Base-by-base conservation (phyloP, 2,329 filamentous ascomycete genomes). In the Aschersonia sp. region DNA sequence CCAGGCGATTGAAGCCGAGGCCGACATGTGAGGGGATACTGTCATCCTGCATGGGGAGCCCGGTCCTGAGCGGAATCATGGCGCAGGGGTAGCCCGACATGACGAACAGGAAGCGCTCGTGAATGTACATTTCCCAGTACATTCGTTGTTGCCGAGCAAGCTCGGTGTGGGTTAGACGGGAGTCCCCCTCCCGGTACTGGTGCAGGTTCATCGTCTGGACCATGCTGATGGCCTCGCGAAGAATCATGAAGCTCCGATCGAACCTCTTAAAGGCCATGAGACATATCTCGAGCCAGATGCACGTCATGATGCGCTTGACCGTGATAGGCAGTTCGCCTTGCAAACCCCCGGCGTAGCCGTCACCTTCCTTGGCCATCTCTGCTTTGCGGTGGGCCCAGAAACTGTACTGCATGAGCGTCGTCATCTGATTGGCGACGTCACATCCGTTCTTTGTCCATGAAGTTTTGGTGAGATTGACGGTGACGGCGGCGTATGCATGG, bases 271-370 rank as follows among this genome's bases (percentile, higher is more conserved):
- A 62, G 5, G 64, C 66, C 64, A 74, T 69, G 46, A 72, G 61
- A 55, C 66, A 69, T 48, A 73, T 73, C 51, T 75, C 68, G 41
- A 74, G 65, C 52, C 72, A 75, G 45, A 74, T 59, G 30, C 65
- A 68, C 30, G 68, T 69, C 65, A 74, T 70, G 30, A 71, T 66
- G 45, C 67, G 62, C 47, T 67, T 64, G 30, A 72, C 62, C 0
- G 65, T 67, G 5, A 66, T 60, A 2, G 61, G 62, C 10, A 65
- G 58, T 6, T 64, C 62, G 29, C 63, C 62, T 6, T 61, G 59
- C 30, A 65, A 61, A 10, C 60, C 53, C 41, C 60, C 59, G 55
- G 53, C 11, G 32, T 31, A 47, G 29, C 48, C 62, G 52, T 56
- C 66, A 11, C 48, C 37, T 57, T 51, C 67, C 52, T 48, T 61